Base-by-base conservation (phyloP, 352 stramenopile species). In the Pythium dissimile region DNA sequence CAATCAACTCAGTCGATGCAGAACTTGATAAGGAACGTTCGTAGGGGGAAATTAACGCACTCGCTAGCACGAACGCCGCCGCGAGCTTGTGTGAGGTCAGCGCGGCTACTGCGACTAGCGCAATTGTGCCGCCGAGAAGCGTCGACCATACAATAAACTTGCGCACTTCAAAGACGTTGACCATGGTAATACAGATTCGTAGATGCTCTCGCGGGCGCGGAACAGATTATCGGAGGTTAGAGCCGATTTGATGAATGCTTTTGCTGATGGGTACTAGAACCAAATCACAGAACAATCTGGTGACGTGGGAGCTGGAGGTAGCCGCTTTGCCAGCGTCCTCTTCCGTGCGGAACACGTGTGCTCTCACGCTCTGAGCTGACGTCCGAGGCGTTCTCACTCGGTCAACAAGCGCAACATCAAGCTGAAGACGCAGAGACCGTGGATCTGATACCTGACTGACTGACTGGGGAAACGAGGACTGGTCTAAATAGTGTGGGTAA, bases 41-140 rank as follows among this genome's bases (percentile, higher is more conserved):
- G n/a, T n/a, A 54, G 21, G 18, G 4, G 31, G 5, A 4, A 26
- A 5, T 27, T 6, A 2, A 64, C 58, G 30, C 53, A 67, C 59
- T 51, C 30, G 60, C 60, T 27, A 67, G 27, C 3, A 62, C 43
- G 35, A 67, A 60, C 5, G 51, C 49, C 15, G 51, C 59, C 7
- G 59, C 51, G 34, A 67, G 44, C 26, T 60, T 67, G 51, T 67
- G 59, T 5, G 59, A 67, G 0, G 59, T 61, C 34, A 62, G 26
- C 35, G 52, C 52, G 3, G 51, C 59, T 12, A 67, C 51, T 7
- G 45, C 50, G 44, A 67, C 30, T 16, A 67, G 37, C 43, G 51
- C 42, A 10, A 57, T 18, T 28, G 59, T 43, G 24, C 30, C 59
- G 24, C 37, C 51, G 4, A 67, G 38, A 21, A 67, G 23, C 20